Evolutionary conservation across 148 eudicot genomes (phyloP), one percentile per base, ranked within the genome.

Genomic region (Salicornia ramosissima): DNA sequence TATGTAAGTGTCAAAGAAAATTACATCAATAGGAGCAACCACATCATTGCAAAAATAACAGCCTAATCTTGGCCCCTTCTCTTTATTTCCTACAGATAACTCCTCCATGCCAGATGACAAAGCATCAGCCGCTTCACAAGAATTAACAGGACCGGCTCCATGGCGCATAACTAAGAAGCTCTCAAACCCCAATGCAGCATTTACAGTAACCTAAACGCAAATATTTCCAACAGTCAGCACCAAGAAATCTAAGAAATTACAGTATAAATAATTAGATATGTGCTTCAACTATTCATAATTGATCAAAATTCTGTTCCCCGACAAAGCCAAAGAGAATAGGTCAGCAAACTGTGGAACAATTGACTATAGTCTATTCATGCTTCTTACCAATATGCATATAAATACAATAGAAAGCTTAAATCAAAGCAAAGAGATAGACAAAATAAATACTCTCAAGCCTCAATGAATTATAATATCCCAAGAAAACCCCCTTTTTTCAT

Each of bases 41-140:
- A 93, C 98, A 24, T 93, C 98, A 70, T 85, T 93, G 88, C 98
- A 93, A 75, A 93, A 93, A 76, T 93, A 93, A 83, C 98, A 88
- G 59, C 98, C 98, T 45, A 93, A 74, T 83, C 98, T 85, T 16
- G 69, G 84, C 54, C 63, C 73, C 66, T 71, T 64, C n/a, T 63
- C 70, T 64, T 77, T 71, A 43, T 79, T 83, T 10, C 49, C 34
- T 24, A 79, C 53, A 19, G 92, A 90, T 53, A 84, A 29, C 39
- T 73, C 81, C 47, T 52, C 84, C 70, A 92, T 68, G 29, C 69
- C 77, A 56, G 87, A 78, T 43, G 90, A 80, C 66, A 80, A 73
- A 67, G 68, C 57, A 59, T 58, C 39, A 33, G 55, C 30, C 46
- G 40, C 60, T 62, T 83, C 82, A 54, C 34, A 67, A 24, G 80